A percentile compares a stretch with the other conserved stretches of the same genome.
Conservation (phyloP, 345 rosid genomes). For the Populus nigra region DNA sequence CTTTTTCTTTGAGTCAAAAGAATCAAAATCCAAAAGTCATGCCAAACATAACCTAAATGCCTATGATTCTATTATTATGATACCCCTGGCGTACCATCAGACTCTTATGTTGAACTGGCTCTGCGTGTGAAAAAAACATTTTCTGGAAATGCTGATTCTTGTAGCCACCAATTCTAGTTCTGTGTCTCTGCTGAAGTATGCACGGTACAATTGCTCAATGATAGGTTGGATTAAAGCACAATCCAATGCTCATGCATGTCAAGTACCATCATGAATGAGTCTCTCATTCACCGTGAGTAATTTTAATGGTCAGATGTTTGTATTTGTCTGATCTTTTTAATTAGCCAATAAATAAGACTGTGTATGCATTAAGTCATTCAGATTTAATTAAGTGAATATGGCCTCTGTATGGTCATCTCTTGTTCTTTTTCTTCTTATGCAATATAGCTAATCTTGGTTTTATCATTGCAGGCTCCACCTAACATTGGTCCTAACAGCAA, state of each 20-base stretch:
- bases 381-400: neutral
- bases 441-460: neutral
- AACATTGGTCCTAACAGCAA: conserved; percentile 88
- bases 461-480: conserved; percentile 64
- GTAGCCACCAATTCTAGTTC: neutral
- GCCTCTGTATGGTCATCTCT: neutral
- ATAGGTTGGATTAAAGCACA: neutral
- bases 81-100: neutral
- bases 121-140: neutral
- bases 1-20: no score
- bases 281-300: neutral
- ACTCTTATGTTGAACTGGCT: neutral
- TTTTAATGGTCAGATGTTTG: neutral
- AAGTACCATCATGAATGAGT: neutral
- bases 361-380: neutral
- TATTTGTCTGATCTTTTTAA: neutral
- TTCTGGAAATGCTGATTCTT: neutral
- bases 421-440: neutral
- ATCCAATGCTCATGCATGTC: no score
- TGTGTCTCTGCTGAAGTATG: neutral
- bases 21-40: no score
- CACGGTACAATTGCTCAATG: neutral
- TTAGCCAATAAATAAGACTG: neutral
- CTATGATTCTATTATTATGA: neutral
- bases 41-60: no score